Conservation (phyloP, 2,329 filamentous ascomycete genomes). For the Zarea fungicola region DNA sequence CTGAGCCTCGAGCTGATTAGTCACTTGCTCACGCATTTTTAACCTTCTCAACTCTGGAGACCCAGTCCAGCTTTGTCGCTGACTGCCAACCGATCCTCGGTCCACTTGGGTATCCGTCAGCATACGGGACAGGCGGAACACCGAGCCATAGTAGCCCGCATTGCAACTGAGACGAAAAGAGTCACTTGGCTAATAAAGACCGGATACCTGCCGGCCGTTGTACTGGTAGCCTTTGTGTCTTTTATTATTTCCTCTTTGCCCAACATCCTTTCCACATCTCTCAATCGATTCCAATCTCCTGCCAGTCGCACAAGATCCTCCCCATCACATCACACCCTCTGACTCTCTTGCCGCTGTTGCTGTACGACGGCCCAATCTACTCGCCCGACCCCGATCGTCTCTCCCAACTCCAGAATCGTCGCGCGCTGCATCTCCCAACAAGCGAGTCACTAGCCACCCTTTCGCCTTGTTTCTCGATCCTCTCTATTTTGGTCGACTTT, state of each 20-base stretch:
- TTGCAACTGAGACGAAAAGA: conserved; percentile 7
- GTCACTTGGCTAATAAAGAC: conserved; percentile 11
- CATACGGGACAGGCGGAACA: conserved; percentile 9
- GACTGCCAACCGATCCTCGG: conserved; percentile 9
- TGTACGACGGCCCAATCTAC: conserved; percentile 11
- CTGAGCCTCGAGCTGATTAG: conserved; percentile 10
- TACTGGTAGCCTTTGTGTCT: too few relatives aligned
- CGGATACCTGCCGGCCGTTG: neutral
- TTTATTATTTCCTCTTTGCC: neutral
- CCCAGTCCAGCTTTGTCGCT: conserved; percentile 3
- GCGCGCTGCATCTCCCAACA: neutral
- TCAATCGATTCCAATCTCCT: conserved; percentile 1
- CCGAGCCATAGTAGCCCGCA: conserved; percentile 11
- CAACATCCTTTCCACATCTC: conserved; percentile 1
- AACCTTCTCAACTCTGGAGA: conserved; percentile 8
- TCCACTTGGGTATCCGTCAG: conserved; percentile 6
- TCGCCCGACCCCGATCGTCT: conserved; percentile 5
- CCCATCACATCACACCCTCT: neutral
- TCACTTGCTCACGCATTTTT: conserved; percentile 12
- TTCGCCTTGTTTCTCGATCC: neutral
- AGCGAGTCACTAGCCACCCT: neutral
- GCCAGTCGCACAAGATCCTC: conserved; percentile 1
- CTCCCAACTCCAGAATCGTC: conserved; percentile 2
- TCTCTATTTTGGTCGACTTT: conserved; percentile 3
- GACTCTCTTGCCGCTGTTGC: neutral